Conservation (phyloP, 768 basidiomycete species). For the Russula earlei region DNA sequence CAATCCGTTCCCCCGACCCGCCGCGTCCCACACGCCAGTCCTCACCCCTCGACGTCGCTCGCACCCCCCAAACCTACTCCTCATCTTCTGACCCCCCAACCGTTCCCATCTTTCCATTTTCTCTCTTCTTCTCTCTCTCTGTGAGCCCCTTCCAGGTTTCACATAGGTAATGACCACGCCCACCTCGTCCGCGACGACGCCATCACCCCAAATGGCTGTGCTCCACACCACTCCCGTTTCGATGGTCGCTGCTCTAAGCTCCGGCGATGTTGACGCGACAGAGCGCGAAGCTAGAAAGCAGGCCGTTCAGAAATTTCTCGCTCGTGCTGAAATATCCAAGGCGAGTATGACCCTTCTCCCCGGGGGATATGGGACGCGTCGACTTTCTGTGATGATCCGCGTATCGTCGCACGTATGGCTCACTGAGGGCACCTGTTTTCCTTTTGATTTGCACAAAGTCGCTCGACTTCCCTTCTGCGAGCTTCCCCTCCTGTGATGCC, state of each 20-base stretch:
- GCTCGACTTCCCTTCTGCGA: background rate
- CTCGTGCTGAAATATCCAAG: constrained; percentile 71
- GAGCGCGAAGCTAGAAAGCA: constrained; percentile 56
- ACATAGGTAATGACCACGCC: constrained; percentile 58
- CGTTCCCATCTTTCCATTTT: background rate
- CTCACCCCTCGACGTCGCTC: constrained; percentile 10
- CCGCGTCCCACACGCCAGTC: constrained; percentile 21
- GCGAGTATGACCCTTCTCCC: constrained; percentile 39
- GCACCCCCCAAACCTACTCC: background rate
- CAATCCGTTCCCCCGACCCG: constrained; percentile 14
- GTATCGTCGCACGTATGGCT: background rate
- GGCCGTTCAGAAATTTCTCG: constrained; percentile 67
- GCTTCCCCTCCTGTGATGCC: background rate
- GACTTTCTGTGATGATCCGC: constrained; percentile 10
- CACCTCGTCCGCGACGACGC: constrained; percentile 72
- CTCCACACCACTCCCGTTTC: constrained; percentile 36
- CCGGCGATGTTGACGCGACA: constrained; percentile 31
- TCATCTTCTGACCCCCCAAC: background rate
- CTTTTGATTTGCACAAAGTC: background rate
- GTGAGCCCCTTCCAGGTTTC: background rate
- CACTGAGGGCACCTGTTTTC: background rate
- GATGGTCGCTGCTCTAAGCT: constrained; percentile 25
- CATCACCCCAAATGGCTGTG: constrained; percentile 66
- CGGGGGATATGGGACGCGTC: constrained; percentile 17
- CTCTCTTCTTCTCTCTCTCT: background rate